phyloP scores from a whole-genome alignment of 1,284 basidiomycete genomes.

The Microbotryomycetes sp. region DNA sequence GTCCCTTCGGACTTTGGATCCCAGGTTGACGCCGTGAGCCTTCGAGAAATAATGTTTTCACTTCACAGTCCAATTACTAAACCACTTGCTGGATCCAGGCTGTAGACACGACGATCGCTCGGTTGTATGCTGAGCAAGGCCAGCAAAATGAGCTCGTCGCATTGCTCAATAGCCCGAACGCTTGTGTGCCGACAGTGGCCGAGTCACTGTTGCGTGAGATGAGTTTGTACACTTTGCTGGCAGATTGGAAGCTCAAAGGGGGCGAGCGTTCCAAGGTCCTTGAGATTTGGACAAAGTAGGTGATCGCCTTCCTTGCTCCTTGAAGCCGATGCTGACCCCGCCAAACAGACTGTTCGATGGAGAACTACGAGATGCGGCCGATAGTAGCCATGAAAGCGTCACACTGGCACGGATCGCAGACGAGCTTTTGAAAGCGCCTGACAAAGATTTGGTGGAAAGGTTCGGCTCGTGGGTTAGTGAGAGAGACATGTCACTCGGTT shows the following conservation, averaged over 20 bases:
- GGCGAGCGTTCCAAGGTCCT: slow-evolving; percentile 59
- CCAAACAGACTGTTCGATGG: no score
- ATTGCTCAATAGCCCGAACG: slow-evolving; percentile 54
- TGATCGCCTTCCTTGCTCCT: no score
- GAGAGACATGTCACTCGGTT: slow-evolving; percentile 59
- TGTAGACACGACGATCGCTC: slow-evolving; percentile 74
- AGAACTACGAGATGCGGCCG: no score
- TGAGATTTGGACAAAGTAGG: slow-evolving; percentile 64
- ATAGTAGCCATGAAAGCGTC: no score
- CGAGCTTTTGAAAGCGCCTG: slow-evolving; percentile 56
- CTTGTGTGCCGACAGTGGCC: slow-evolving; percentile 49
- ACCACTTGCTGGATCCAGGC: slow-evolving; percentile 47
- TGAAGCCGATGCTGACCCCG: no score
- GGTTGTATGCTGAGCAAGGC: slow-evolving; percentile 60
- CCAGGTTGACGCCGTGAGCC: slow-evolving; percentile 44
- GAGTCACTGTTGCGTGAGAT: slow-evolving; percentile 44
- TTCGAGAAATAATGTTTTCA: not conserved
- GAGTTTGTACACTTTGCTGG: slow-evolving; percentile 58
- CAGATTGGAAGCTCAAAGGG: slow-evolving; percentile 56
- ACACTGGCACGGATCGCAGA: slow-evolving; percentile 61
- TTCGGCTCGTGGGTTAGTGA: slow-evolving; percentile 77
- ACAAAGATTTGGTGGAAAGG: slow-evolving; percentile 57
- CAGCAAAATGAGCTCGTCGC: slow-evolving; percentile 58
- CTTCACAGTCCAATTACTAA: slow-evolving; percentile 16
- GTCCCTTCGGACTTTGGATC: slow-evolving; percentile 5